These are phyloP conservation scores for Rossbeevera mucosa DNA, from an alignment of 768 basidiomycete species.

Conservation along the genomic window DNA sequence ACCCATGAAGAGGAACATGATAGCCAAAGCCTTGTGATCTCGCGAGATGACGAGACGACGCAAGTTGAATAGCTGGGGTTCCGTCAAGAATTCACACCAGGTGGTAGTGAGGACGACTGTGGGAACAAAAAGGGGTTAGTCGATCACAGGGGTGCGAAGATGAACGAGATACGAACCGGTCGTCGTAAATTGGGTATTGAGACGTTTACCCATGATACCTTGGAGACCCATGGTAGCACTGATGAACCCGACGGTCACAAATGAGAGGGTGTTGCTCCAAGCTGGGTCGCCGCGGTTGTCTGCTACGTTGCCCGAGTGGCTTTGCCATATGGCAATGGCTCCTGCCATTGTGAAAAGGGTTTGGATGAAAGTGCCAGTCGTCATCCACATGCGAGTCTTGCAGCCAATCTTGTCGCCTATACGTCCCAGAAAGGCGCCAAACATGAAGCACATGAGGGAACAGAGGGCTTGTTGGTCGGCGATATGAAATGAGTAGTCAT, in stretches of 20 bases:
- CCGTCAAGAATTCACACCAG: constrained; percentile 85
- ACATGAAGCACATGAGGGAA: constrained; percentile 72
- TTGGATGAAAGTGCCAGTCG: constrained; percentile 67
- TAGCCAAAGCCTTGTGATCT: constrained; percentile 69
- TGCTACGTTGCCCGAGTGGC: constrained; percentile 52
- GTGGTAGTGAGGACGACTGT: constrained; percentile 80
- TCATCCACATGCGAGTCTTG: constrained; percentile 71
- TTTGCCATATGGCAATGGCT: constrained; percentile 69
- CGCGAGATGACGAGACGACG: constrained; percentile 51
- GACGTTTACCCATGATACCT: constrained; percentile 78
- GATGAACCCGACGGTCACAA: constrained; percentile 72
- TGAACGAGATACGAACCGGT: constrained; percentile 46
- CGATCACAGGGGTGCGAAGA: neutral
- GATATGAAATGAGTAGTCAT: constrained; percentile 63
- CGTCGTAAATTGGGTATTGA: constrained; percentile 76
- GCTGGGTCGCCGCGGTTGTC: constrained; percentile 54
- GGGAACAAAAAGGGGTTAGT: neutral
- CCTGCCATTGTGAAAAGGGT: constrained; percentile 71
- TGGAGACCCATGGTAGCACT: constrained; percentile 76
- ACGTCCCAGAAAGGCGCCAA: constrained; percentile 74
- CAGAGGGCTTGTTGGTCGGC: constrained; percentile 82
- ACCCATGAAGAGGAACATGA: constrained; percentile 66
- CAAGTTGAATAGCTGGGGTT: constrained; percentile 66
- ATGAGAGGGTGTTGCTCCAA: constrained; percentile 66
- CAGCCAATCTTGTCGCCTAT: constrained; percentile 79